A percentile compares a stretch with the other conserved stretches of the same genome.
Evolutionary conservation across 768 basidiomycete species (phyloP).

Genomic region (Pholiota molesta): DNA sequence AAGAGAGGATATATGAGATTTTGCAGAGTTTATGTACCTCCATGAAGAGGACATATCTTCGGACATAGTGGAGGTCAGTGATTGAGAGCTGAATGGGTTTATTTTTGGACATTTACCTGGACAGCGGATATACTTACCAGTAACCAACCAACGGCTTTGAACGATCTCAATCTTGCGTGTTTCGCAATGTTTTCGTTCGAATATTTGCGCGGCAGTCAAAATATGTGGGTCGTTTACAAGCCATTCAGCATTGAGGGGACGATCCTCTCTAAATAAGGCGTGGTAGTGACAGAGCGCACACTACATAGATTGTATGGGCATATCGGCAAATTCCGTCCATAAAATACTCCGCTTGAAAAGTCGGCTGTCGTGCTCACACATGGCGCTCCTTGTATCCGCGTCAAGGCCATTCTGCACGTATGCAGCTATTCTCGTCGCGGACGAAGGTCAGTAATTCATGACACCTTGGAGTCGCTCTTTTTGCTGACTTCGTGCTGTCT

Average conservation of each 20-base stretch:
- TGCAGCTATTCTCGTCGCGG: not conserved
- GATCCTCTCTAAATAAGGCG: not conserved
- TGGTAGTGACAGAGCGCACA: not conserved
- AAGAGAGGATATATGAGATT: conserved; percentile 38
- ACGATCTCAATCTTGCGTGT: not conserved
- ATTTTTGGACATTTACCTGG: conserved; percentile 22
- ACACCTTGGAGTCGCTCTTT: not conserved
- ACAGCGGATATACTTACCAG: not conserved
- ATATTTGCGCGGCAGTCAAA: not conserved
- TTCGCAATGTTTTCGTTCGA: not conserved
- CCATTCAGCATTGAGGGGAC: not conserved
- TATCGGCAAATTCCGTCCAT: not conserved
- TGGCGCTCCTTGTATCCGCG: no score
- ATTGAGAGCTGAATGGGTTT: conserved; percentile 16
- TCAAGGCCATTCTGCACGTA: not conserved
- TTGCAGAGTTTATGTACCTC: conserved; percentile 33
- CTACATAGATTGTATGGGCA: not conserved
- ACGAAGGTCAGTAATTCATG: not conserved
- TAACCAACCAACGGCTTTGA: not conserved
- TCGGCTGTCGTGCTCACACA: no score
- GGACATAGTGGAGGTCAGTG: conserved; percentile 32
- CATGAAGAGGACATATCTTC: conserved; percentile 40
- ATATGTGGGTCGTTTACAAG: not conserved
- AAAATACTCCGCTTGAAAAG: conserved; percentile 3
- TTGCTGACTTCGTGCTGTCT: not conserved